phyloP scores from a whole-genome alignment of 768 basidiomycete genomes.

The Tulasnella calospora region DNA sequence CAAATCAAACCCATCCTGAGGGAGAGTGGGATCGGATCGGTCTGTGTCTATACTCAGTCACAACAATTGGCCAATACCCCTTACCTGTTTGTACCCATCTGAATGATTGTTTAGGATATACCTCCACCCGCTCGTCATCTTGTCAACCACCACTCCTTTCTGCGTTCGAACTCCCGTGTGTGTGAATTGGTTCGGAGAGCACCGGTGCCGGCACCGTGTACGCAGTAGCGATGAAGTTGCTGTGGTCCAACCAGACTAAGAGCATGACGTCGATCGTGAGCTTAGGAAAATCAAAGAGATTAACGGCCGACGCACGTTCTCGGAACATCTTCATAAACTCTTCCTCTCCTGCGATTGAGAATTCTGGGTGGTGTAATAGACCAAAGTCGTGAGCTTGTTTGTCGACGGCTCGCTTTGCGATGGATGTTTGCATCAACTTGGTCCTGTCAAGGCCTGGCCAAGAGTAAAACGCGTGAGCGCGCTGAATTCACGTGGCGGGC shows the following conservation, averaged over 20 bases:
- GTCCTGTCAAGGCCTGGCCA: slow-evolving; percentile 70
- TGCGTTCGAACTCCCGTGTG: slow-evolving; percentile 84
- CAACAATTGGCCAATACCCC: too few relatives aligned
- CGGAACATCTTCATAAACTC: slow-evolving; percentile 77
- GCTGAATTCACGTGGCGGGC: not conserved
- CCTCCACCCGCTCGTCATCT: slow-evolving; percentile 72
- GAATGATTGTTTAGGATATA: slow-evolving; percentile 96
- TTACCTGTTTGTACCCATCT: slow-evolving; percentile 53
- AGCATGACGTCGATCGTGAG: not conserved
- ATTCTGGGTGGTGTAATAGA: slow-evolving; percentile 56
- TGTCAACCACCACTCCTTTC: slow-evolving; percentile 77
- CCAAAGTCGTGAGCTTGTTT: slow-evolving; percentile 71
- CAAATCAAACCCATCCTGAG: slow-evolving; percentile 91
- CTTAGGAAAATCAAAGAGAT: not conserved
- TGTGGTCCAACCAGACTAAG: slow-evolving; percentile 96
- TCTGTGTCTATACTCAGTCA: not conserved
- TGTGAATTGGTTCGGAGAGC: slow-evolving; percentile 97
- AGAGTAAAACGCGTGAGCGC: not conserved
- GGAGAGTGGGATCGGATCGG: not conserved
- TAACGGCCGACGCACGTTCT: slow-evolving; percentile 62
- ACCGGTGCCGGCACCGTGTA: slow-evolving; percentile 79
- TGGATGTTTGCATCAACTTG: slow-evolving; percentile 88
- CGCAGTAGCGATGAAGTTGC: slow-evolving; percentile 80
- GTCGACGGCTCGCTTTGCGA: slow-evolving; percentile 80
- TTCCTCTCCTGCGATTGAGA: slow-evolving; percentile 75